Conservation (phyloP, 2,329 filamentous ascomycete species). For the Microcyclosporella mali region DNA sequence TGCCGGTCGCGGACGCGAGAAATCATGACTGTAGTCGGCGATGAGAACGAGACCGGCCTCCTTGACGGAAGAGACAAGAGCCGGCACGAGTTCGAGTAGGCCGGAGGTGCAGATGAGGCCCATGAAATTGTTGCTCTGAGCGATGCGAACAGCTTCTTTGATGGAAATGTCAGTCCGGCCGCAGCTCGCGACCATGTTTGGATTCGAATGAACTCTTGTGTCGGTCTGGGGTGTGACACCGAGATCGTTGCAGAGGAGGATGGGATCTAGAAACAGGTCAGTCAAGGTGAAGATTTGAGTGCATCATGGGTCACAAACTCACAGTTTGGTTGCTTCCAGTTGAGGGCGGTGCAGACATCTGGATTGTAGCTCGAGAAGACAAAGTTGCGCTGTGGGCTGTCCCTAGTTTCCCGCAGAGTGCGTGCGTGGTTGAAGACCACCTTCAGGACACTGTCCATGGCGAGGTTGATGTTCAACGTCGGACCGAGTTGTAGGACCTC, state of each 20-base stretch:
- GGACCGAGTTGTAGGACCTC: constrained; percentile 62
- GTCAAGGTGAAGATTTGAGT: neutral
- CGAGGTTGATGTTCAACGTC: constrained; percentile 74
- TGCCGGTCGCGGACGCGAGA: constrained; percentile 33
- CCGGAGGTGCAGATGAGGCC: constrained; percentile 84
- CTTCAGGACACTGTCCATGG: constrained; percentile 74
- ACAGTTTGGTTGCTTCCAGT: constrained; percentile 99
- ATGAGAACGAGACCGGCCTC: constrained; percentile 88
- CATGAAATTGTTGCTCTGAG: constrained; percentile 97
- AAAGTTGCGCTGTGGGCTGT: constrained; percentile 73
- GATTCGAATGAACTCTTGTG: constrained; percentile 2
- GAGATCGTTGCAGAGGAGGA: constrained; percentile 90
- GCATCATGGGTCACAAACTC: constrained; percentile 30
- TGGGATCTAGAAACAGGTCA: constrained; percentile 55
- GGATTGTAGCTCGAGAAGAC: constrained; percentile 93
- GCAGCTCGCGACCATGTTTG: constrained; percentile 47
- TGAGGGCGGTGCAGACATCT: constrained; percentile 83
- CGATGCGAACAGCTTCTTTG: constrained; percentile 89
- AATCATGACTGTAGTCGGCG: constrained; percentile 60
- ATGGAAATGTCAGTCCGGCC: constrained; percentile 75
- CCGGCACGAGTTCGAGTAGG: constrained; percentile 85
- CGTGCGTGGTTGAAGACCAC: constrained; percentile 90
- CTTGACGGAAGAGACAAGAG: constrained; percentile 88
- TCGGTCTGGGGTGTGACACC: constrained; percentile 23
- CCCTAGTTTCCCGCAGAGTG: constrained; percentile 55